Evolutionary conservation across 2,329 filamentous ascomycete genomes (phyloP), one percentile per base, ranked within the genome.

Genomic region (Pestalotiopsis sp.): DNA sequence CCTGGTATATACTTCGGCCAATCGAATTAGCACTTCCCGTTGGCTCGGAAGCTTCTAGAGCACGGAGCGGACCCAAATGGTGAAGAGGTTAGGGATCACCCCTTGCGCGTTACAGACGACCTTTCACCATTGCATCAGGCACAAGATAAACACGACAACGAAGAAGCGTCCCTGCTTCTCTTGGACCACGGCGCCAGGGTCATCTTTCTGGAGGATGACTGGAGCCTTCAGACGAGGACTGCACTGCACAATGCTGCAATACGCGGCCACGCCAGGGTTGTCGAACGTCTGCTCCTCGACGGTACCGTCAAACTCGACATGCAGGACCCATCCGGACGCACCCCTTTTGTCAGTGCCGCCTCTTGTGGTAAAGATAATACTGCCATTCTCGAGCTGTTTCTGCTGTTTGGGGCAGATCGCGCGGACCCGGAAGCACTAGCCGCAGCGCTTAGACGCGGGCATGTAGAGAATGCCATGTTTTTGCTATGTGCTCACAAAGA

Each of bases 271-370:
- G 6, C 20, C n/a, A n/a, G 3, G n/a, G n/a, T 52, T 1, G 45
- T 52, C 45, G 3, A 52, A 7, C 45, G 14, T 52, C n/a, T 52
- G 2, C 45, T 52, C 45, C 0, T n/a, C 7, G 14, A 52, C 20
- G 13, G 13, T 45, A 14, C 41, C 17, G 4, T 52, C 17, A n/a
- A 52, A 52, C 2, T 52, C 17, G 45, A 52, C 45, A 9, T 52
- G 2, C 4, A 2, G 9, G 45, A 9, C 20, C 0, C 2, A 17
- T 2, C 0, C 20, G 14, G 17, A 2, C 1, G 9, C 3, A 52
- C 45, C 17, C 45, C n/a, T 9, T 11, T 52, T 52, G 6, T 0
- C 20, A 2, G 9, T 0, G 45, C 14, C 7, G n/a, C 45, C 17
- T 1, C 3, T n/a, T 5, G 45, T 7, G 7, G 14, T n/a, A 17